Conservation (phyloP, 2,329 filamentous ascomycete genomes). For the Ophiosphaerella herpotricha region DNA sequence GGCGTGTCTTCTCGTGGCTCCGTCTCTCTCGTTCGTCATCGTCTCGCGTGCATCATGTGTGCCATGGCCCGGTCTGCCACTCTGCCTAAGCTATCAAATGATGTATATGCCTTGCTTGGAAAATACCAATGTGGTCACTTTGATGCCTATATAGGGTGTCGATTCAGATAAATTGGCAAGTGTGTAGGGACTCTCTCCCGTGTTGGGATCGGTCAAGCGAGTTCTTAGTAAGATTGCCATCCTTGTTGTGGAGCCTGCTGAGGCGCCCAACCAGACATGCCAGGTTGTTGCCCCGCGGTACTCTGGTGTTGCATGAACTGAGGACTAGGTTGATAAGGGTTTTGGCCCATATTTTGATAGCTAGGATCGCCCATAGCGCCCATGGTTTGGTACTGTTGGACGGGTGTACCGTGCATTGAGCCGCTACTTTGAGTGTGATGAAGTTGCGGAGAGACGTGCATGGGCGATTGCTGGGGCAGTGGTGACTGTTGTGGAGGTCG, state of each 20-base stretch:
- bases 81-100: constrained; percentile 2
- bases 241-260: constrained; percentile 49
- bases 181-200: too few species aligned
- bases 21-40: constrained; percentile 14
- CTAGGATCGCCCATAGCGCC: constrained; percentile 49
- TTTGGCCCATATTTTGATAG: constrained; percentile 54
- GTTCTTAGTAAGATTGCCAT: constrained; percentile 43
- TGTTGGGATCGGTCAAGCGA: neutral
- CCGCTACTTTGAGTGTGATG: constrained; percentile 50
- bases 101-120: neutral
- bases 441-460: constrained; percentile 56
- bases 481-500: constrained; percentile 49
- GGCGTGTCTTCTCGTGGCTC: constrained; percentile 15
- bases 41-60: constrained; percentile 26
- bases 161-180: too few species aligned
- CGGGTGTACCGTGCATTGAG: constrained; percentile 49
- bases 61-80: constrained; percentile 16
- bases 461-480: constrained; percentile 54
- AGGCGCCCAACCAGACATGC: constrained; percentile 58
- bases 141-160: too few species aligned
- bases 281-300: constrained; percentile 52
- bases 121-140: too few species aligned
- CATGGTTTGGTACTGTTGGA: constrained; percentile 54
- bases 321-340: constrained; percentile 56
- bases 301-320: constrained; percentile 53